Percentiles rank a stretch among this genome's conserved stretches.
These are phyloP conservation scores for Panus rudis DNA, from an alignment of 768 basidiomycete species.

Conservation along the genomic window DNA sequence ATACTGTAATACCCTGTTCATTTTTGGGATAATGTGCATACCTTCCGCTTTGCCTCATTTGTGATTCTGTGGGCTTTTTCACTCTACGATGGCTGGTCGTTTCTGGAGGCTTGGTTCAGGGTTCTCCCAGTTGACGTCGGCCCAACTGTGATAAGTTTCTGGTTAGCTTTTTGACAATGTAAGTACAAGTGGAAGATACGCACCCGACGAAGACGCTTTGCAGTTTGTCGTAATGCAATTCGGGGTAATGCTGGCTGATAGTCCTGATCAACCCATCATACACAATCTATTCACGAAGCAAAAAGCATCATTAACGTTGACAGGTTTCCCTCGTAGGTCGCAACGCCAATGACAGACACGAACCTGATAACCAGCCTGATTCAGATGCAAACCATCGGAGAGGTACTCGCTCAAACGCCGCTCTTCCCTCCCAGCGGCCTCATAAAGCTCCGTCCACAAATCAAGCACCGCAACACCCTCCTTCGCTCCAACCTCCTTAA, in stretches of 20 bases:
- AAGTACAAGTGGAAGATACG: conserved; percentile 18
- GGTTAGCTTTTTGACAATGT: too few species aligned
- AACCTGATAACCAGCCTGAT: conserved; percentile 66
- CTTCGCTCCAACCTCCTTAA: conserved; percentile 49
- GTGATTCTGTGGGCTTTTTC: not conserved
- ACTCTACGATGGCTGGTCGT: too few species aligned
- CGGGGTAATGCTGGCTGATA: conserved; percentile 54
- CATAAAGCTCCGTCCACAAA: conserved; percentile 67
- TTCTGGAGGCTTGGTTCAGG: conserved; percentile 4
- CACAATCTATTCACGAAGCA: conserved; percentile 42
- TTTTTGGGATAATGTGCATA: not conserved
- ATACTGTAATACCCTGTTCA: not conserved
- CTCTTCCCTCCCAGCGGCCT: conserved; percentile 61
- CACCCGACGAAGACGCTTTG: conserved; percentile 53
- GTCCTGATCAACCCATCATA: conserved; percentile 55
- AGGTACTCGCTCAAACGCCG: conserved; percentile 44
- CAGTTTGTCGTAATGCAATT: conserved; percentile 61
- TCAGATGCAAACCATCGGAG: conserved; percentile 78
- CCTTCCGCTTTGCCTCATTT: not conserved
- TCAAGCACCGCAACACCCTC: conserved; percentile 61
- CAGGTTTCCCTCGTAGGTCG: not conserved
- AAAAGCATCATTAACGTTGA: not conserved
- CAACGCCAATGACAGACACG: conserved; percentile 17
- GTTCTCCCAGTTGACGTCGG: conserved; percentile 3
- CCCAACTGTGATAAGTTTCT: conserved; percentile 5